Evolutionary conservation across 2,329 filamentous ascomycete species (phyloP).

Genomic region (Paracorniculantispora psalliotae): DNA sequence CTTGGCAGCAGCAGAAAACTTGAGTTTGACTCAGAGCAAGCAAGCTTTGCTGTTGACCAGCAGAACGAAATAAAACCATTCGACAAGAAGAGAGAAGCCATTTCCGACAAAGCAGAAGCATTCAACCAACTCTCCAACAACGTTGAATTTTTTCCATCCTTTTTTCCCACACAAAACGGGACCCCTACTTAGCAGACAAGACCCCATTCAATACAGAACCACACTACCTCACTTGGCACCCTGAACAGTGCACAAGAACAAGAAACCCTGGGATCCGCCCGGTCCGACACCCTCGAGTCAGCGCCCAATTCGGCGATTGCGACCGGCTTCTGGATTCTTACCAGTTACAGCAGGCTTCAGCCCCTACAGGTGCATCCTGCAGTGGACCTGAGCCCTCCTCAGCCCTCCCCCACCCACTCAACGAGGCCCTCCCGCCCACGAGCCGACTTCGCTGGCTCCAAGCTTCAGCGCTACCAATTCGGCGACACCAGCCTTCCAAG

Average conservation of each 20-base stretch:
- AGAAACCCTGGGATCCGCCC: neutral
- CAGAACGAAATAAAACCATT: neutral
- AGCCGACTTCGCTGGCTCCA: slow-evolving; percentile 10
- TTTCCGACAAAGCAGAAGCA: neutral
- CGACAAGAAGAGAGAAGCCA: neutral
- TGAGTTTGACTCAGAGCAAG: slow-evolving; percentile 5
- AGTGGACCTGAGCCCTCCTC: neutral
- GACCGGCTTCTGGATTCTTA: neutral
- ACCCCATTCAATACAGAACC: neutral
- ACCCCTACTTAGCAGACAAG: neutral
- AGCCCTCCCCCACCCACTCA: neutral
- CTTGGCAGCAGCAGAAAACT: slow-evolving; percentile 4
- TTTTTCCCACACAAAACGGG: neutral
- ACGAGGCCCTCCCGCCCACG: neutral
- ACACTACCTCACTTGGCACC: neutral
- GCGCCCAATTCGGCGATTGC: neutral
- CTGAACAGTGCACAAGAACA: neutral
- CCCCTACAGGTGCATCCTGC: neutral
- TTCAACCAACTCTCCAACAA: neutral
- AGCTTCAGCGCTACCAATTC: neutral
- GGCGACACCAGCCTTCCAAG: neutral
- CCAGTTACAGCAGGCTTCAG: neutral
- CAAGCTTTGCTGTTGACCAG: neutral
- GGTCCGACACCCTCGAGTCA: slow-evolving; percentile 3
- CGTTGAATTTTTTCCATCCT: neutral